These are phyloP conservation scores for Pisolithus microcarpus DNA, from an alignment of 768 basidiomycete genomes.

Conservation along the genomic window DNA sequence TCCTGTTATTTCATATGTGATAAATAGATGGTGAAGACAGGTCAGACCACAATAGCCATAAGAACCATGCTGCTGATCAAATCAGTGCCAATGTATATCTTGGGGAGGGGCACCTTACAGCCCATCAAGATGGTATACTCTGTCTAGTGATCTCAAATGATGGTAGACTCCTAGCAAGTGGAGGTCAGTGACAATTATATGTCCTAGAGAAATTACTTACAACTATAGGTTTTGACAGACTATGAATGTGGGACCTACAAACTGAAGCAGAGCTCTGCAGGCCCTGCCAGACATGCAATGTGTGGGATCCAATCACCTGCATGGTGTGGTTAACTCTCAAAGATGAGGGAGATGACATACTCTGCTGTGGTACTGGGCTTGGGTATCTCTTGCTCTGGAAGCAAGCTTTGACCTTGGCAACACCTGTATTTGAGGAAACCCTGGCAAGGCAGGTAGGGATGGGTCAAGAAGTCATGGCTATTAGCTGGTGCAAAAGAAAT, in stretches of 20 bases:
- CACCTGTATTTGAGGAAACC: conserved; percentile 1
- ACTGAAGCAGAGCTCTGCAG: background rate
- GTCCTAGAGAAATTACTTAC: no score
- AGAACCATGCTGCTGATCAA: background rate
- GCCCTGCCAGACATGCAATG: background rate
- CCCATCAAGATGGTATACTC: conserved; percentile 3
- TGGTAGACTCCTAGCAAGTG: no score
- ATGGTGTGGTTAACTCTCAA: conserved; percentile 1
- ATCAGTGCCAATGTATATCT: background rate
- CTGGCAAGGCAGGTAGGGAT: background rate
- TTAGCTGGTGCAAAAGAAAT: background rate
- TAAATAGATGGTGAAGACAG: background rate
- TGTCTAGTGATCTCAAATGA: no score
- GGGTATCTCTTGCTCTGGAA: no score
- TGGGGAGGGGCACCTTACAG: background rate
- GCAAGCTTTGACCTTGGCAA: background rate
- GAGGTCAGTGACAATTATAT: no score
- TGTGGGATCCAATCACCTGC: conserved; percentile 5
- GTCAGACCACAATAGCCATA: background rate
- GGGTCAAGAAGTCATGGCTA: conserved; percentile 6
- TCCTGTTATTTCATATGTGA: no score
- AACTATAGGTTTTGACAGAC: background rate
- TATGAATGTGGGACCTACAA: conserved; percentile 7
- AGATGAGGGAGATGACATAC: background rate
- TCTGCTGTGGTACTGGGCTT: conserved; percentile 7